Conservation (phyloP, 306 rosid genomes). For the Cotoneaster glaucophyllus region DNA sequence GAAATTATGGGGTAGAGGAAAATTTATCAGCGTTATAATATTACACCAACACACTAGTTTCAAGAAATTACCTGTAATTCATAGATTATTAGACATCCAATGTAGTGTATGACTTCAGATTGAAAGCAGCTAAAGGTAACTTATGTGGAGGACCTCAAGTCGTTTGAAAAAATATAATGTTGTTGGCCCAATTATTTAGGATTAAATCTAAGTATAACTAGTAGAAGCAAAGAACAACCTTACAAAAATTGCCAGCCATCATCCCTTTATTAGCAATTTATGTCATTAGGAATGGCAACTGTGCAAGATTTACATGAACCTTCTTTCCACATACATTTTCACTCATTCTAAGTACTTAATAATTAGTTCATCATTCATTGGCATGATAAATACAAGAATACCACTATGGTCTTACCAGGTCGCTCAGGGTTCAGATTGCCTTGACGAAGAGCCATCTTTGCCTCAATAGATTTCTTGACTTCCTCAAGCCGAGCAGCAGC, state of each 20-base stretch:
- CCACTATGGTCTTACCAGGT: conserved; percentile 60
- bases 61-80: background rate
- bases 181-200: background rate
- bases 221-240: background rate
- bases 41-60: background rate
- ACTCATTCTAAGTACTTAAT: background rate
- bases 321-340: background rate
- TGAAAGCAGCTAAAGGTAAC: background rate
- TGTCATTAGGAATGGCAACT: background rate
- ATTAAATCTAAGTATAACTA: background rate
- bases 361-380: background rate
- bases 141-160: background rate
- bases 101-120: background rate
- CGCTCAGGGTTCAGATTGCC: conserved; percentile 93
- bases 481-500: conserved; percentile 88
- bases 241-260: background rate
- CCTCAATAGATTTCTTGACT: conserved; percentile 75
- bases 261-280: background rate
- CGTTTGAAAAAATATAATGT: background rate
- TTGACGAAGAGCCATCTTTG: conserved; percentile 78
- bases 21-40: background rate
- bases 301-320: background rate
- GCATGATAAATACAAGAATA: background rate
- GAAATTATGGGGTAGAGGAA: background rate
- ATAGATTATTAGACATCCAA: background rate